These are phyloP conservation scores for Linum usitatissimum DNA, from an alignment of 345 rosid species.

Conservation along the genomic window DNA sequence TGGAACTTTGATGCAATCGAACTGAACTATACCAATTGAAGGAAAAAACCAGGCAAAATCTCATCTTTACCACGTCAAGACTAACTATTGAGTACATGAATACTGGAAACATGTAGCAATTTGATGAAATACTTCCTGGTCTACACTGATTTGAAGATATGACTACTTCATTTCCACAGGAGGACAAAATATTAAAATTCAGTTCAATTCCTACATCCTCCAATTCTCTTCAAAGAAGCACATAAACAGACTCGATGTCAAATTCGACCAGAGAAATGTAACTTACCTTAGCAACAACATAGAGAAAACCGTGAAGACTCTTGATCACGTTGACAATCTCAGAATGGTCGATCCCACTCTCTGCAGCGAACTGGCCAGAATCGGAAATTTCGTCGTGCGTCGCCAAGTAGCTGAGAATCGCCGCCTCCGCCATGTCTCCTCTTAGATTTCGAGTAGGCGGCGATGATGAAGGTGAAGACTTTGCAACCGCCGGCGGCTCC, in stretches of 20 bases:
- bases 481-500: too few species aligned
- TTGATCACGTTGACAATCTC: slow-evolving; percentile 64
- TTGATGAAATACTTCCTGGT: neutral
- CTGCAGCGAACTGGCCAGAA: slow-evolving; percentile 56
- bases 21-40: neutral
- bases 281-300: slow-evolving; percentile 53
- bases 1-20: neutral
- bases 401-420: slow-evolving; percentile 45
- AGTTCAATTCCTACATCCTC: neutral
- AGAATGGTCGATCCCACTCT: slow-evolving; percentile 44
- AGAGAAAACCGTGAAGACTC: slow-evolving; percentile 74
- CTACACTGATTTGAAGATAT: neutral
- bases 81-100: neutral
- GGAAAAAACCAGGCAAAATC: neutral
- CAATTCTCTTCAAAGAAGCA: neutral
- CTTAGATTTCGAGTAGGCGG: too few species aligned
- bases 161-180: neutral
- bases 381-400: slow-evolving; percentile 43
- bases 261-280: neutral
- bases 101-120: neutral
- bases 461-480: too few species aligned
- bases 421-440: slow-evolving; percentile 55
- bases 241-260: neutral
- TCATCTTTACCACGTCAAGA: neutral
- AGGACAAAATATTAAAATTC: neutral